A percentile compares a stretch with the other conserved stretches of the same genome.
Conservation (phyloP, 805 yeast species). For the Candida caryicola region DNA sequence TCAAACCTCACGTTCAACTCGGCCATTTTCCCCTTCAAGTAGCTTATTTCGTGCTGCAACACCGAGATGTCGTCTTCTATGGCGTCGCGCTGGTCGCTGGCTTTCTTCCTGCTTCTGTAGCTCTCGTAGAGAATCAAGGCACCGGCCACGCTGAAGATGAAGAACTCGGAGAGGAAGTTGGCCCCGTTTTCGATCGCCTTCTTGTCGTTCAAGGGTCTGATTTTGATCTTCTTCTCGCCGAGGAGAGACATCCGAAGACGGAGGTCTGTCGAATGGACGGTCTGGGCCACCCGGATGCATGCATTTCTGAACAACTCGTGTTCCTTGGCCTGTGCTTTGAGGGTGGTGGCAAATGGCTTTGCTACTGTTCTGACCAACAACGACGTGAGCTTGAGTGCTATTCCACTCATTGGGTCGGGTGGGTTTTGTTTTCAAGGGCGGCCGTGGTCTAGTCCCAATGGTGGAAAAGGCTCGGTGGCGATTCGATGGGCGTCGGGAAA, state of each 20-base stretch:
- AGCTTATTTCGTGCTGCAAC: constrained; percentile 67
- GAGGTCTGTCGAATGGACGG: constrained; percentile 64
- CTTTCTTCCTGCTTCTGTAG: constrained; percentile 63
- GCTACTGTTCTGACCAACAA: constrained; percentile 71
- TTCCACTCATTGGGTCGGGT: constrained; percentile 58
- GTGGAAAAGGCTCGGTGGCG: not conserved
- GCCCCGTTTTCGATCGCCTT: constrained; percentile 85
- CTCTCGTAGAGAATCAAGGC: constrained; percentile 70
- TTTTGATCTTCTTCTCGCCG: constrained; percentile 51
- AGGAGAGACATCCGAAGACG: constrained; percentile 56
- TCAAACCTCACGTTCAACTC: constrained; percentile 42
- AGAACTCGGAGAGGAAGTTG: constrained; percentile 69
- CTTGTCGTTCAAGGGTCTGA: constrained; percentile 77
- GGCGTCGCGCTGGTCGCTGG: constrained; percentile 55
- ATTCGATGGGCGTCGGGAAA: not conserved
- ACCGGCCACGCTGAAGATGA: constrained; percentile 80
- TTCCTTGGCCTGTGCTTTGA: constrained; percentile 73
- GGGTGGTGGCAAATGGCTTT: constrained; percentile 69
- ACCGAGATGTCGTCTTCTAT: constrained; percentile 70
- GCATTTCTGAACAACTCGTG: constrained; percentile 58
- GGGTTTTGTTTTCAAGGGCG: not conserved
- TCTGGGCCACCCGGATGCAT: constrained; percentile 73
- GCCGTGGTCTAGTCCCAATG: not conserved
- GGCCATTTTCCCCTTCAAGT: constrained; percentile 47
- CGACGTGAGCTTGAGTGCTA: constrained; percentile 71